Evolutionary conservation across 202 grass and related monocot genomes (phyloP), one percentile per base, ranked within the genome.

Genomic region (Dendrocalamus latiflorus): DNA sequence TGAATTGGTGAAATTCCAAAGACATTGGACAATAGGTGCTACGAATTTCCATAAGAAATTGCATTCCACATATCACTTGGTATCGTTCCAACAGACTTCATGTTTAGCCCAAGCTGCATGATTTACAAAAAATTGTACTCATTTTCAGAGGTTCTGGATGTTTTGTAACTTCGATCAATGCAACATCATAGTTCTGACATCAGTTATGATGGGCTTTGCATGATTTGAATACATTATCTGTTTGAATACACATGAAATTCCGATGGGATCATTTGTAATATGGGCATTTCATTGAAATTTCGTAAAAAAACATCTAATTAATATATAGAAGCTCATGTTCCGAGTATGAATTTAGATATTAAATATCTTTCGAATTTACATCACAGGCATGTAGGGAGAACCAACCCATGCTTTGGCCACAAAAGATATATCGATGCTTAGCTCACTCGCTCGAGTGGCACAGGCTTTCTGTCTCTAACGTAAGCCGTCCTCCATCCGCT

Each of bases 401-500:
- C 15, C 20, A n/a, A 15, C n/a, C n/a, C n/a, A n/a, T n/a, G 36
- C 8, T n/a, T 12, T 33, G 7, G 36, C 25, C 48, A 75, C 39
- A 37, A 5, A 58, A 15, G n/a, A n/a, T n/a, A 37, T 53, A 54
- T 0, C 4, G 42, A 50, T 16, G 34, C 14, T 42, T n/a, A n/a
- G n/a, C n/a, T 9, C n/a, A n/a, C n/a, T n/a, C n/a, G n/a, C n/a
- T n/a, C n/a, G n/a, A n/a, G n/a, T n/a, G n/a, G n/a, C n/a, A n/a
- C n/a, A n/a, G n/a, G n/a, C n/a, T 76, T 25, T 58, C 54, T n/a
- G n/a, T 42, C 42, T 21, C 20, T 15, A n/a, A 87, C 78, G 78
- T 76, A 38, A 61, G n/a, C 12, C 30, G 55, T 3, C 5, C 6
- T 50, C 42, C 30, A 25, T 0, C 4, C 7, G 10, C 4, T 14